Conservation (phyloP, 2,329 filamentous ascomycete species). For the Epichloe typhina region DNA sequence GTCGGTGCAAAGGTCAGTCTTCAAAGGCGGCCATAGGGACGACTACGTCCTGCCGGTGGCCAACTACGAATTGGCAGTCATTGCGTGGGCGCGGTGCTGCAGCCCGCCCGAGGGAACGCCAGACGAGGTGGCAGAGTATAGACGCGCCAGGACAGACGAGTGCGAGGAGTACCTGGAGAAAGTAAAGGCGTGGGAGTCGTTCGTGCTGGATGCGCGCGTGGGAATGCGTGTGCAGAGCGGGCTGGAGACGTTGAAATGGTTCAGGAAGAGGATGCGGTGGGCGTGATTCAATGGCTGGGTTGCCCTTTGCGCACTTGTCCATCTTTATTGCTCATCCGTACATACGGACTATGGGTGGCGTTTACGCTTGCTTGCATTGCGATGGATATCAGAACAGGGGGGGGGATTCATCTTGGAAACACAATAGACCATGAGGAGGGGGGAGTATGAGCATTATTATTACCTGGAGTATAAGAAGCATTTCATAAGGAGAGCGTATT, state of each 20-base stretch:
- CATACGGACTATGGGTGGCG: too few species aligned
- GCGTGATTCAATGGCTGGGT: not conserved
- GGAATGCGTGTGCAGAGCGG: constrained; percentile 61
- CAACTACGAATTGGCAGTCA: constrained; percentile 75
- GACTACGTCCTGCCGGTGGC: constrained; percentile 62
- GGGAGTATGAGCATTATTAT: too few species aligned
- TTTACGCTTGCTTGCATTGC: too few species aligned
- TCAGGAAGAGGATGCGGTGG: constrained; percentile 29
- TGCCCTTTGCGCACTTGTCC: too few species aligned
- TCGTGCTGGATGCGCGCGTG: constrained; percentile 60
- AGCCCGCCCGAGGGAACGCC: constrained; percentile 19
- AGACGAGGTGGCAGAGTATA: constrained; percentile 23
- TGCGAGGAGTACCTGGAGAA: constrained; percentile 54
- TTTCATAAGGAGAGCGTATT: too few species aligned
- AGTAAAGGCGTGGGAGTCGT: constrained; percentile 57
- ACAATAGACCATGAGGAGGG: too few species aligned
- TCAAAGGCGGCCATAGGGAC: constrained; percentile 50
- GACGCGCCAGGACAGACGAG: constrained; percentile 39
- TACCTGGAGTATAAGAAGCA: too few species aligned
- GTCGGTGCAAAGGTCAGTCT: constrained; percentile 25
- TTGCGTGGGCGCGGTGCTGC: constrained; percentile 60
- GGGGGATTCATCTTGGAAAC: too few species aligned
- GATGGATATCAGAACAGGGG: too few species aligned
- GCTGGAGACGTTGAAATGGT: constrained; percentile 50
- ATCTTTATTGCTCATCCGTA: too few species aligned